These are phyloP conservation scores for Brassica balearica DNA, from an alignment of 441 rosid species.

Conservation along the genomic window DNA sequence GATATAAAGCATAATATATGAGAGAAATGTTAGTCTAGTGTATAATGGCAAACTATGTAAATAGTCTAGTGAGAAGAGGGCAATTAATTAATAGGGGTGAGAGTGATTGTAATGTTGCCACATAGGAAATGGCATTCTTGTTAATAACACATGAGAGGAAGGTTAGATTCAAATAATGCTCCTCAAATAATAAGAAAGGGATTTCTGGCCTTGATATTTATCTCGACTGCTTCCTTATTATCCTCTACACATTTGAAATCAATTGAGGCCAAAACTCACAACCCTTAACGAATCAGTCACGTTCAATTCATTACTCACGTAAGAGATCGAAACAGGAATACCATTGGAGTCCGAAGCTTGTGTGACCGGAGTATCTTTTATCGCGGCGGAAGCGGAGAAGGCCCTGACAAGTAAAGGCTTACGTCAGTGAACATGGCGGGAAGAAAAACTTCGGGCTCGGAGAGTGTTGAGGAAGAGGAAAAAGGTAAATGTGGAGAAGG, in stretches of 20 bases:
- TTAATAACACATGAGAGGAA: no score
- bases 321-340: conserved; percentile 11
- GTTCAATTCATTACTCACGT: neutral
- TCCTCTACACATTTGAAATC: conserved; percentile 95
- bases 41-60: no score
- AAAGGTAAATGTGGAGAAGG: conserved; percentile 51
- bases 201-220: conserved; percentile 71
- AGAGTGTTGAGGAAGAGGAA: conserved; percentile 50
- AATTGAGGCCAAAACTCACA: conserved; percentile 55
- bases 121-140: no score
- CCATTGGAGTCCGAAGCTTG: conserved; percentile 47
- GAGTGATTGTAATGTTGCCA: no score
- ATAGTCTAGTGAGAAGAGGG: no score
- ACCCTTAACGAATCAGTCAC: conserved; percentile 21
- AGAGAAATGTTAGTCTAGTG: no score
- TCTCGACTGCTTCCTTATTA: conserved; percentile 67
- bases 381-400: conserved; percentile 57
- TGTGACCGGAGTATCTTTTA: conserved; percentile 46
- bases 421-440: conserved; percentile 45
- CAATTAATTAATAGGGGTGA: no score
- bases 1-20: no score
- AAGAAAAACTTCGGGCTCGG: conserved; percentile 41
- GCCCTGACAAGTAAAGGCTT: conserved; percentile 51
- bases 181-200: no score
- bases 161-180: no score